A percentile compares a stretch with the other conserved stretches of the same genome.
Evolutionary conservation across 2,329 filamentous ascomycete species (phyloP).

Genomic region (Beauveria rudraprayagi): DNA sequence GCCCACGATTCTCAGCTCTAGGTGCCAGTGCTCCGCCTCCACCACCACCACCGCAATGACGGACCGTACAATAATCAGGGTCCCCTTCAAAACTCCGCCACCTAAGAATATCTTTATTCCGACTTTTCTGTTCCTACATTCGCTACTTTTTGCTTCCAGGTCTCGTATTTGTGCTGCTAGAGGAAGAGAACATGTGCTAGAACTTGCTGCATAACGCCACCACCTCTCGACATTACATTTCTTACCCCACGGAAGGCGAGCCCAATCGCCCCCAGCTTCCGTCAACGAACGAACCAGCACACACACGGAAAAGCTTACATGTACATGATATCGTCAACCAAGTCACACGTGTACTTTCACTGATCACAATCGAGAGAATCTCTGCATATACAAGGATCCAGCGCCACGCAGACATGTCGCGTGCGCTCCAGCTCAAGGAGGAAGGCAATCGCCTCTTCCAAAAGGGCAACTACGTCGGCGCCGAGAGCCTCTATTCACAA

Average conservation of each 20-base stretch:
- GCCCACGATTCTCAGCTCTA: neutral
- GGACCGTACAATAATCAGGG: neutral
- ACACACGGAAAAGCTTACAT: neutral
- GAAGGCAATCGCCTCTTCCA: conserved; percentile 60
- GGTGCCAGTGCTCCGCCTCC: neutral
- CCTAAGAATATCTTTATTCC: neutral
- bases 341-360: neutral
- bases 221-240: neutral
- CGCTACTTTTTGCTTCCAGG: neutral
- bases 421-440: conserved; percentile 39
- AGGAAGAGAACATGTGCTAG: neutral
- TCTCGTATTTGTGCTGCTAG: neutral
- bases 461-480: conserved; percentile 53
- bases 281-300: neutral
- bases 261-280: neutral
- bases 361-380: too few relatives aligned
- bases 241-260: neutral
- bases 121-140: neutral
- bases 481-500: conserved; percentile 64
- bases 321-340: neutral
- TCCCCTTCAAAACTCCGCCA: conserved; percentile 5
- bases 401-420: conserved; percentile 21
- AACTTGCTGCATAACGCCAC: neutral
- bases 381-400: neutral
- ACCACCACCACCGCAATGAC: neutral